Percentiles rank a stretch among this genome's conserved stretches.
phyloP scores from a whole-genome alignment of 768 basidiomycete genomes.

The Termitomyces sp. region DNA sequence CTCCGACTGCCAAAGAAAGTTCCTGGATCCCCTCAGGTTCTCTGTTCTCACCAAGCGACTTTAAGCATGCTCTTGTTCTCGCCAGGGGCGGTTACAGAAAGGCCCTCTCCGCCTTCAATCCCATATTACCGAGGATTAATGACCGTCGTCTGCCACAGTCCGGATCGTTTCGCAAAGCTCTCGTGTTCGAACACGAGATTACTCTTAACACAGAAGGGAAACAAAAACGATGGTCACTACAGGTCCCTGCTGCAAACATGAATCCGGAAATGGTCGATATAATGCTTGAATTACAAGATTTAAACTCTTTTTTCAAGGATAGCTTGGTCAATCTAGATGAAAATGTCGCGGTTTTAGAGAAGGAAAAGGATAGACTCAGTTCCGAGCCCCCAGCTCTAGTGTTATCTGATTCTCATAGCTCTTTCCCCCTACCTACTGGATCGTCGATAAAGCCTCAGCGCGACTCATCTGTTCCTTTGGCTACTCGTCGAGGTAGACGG shows the following conservation, averaged over 20 bases:
- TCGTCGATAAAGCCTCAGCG: conserved; percentile 26
- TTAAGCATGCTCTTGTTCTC: conserved; percentile 9
- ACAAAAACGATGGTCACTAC: conserved; percentile 29
- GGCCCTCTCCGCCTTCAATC: conserved; percentile 1
- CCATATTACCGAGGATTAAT: neutral
- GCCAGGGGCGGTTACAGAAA: conserved; percentile 4
- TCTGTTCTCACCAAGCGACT: conserved; percentile 10
- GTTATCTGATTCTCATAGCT: conserved; percentile 39
- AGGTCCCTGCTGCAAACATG: conserved; percentile 31
- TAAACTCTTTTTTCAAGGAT: conserved; percentile 38
- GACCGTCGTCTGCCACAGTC: conserved; percentile 6
- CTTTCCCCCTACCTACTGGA: conserved; percentile 34
- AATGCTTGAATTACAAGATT: conserved; percentile 35
- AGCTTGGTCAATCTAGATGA: conserved; percentile 20
- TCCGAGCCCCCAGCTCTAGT: conserved; percentile 32
- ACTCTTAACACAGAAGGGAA: conserved; percentile 25
- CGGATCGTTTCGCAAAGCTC: conserved; percentile 23
- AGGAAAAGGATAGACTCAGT: conserved; percentile 20
- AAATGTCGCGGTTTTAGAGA: conserved; percentile 9
- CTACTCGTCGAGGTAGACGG: conserved; percentile 36
- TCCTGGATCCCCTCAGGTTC: conserved; percentile 17
- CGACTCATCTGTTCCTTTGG: conserved; percentile 24
- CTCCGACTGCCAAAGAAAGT: conserved; percentile 1
- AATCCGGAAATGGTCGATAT: conserved; percentile 38
- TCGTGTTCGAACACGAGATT: conserved; percentile 34